Conservation (phyloP, 805 yeast species). For the Wickerhamiella cacticola region DNA sequence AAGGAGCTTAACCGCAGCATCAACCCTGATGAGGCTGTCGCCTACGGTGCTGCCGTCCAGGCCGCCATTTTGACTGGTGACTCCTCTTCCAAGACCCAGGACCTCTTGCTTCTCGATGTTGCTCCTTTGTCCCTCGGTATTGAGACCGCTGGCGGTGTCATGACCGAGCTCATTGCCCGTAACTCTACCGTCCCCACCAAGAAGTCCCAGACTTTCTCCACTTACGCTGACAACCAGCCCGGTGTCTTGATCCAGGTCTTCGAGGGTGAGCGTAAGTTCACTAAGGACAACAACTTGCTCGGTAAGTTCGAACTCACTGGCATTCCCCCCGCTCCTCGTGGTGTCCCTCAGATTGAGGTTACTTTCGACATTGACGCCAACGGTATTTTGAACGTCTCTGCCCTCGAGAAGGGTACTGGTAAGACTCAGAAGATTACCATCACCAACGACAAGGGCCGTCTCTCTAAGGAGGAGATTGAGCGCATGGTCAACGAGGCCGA, state of each 20-base stretch:
- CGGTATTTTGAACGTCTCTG: slow-evolving; percentile 98
- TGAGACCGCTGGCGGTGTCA: slow-evolving; percentile 98
- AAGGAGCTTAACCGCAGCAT: slow-evolving; percentile 92
- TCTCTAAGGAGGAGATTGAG: slow-evolving; percentile 91
- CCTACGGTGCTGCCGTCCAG: slow-evolving; percentile 99
- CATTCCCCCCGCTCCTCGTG: slow-evolving; percentile 97
- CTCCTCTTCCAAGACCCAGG: slow-evolving; percentile 84
- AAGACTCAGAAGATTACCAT: slow-evolving; percentile 96
- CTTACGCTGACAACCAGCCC: slow-evolving; percentile 97
- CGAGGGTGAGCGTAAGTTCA: slow-evolving; percentile 90
- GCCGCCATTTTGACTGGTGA: slow-evolving; percentile 97
- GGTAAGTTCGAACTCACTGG: slow-evolving; percentile 98
- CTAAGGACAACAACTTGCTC: slow-evolving; percentile 93
- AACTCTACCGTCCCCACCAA: slow-evolving; percentile 99
- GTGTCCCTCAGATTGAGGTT: slow-evolving; percentile 98
- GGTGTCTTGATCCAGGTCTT: slow-evolving; percentile 97
- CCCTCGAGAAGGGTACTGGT: slow-evolving; percentile 97
- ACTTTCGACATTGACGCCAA: slow-evolving; percentile 98
- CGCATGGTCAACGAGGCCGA: slow-evolving; percentile 98
- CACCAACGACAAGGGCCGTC: slow-evolving; percentile 98
- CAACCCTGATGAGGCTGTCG: slow-evolving; percentile 99
- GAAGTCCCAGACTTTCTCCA: slow-evolving; percentile 97
- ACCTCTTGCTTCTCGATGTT: slow-evolving; percentile 89
- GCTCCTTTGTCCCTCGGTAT: slow-evolving; percentile 98
- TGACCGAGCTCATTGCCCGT: slow-evolving; percentile 98